Base-by-base conservation (phyloP, 306 rosid species). In the Cucumis melo region DNA sequence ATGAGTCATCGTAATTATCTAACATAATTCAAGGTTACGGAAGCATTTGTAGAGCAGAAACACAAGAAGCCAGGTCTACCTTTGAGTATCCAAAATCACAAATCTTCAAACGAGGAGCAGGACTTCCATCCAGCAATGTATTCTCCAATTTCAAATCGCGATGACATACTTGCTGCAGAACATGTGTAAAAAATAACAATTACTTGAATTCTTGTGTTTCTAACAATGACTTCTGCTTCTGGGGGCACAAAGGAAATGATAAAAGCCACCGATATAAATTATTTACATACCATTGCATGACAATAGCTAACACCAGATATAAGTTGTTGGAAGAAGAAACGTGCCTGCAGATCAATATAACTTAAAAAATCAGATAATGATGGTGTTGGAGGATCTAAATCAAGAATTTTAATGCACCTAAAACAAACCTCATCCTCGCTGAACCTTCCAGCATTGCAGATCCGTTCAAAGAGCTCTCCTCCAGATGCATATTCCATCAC, bases 1-100 rank as follows among this genome's bases (percentile, higher is more conserved):
- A 21, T 50, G 10, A 16, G 16, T 51, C 76, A 71, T 42, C 17
- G 20, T 19, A 19, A 67, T 10, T 68, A 39, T 23, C 20, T 39
- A 42, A 23, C 29, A 10, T 68, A 19, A 42, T 39, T 41, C 29
- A 19, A 42, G 32, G 46, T 70, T 11, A 24, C 1, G 53, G 75
- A 65, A 67, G 14, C 59, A 74, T 41, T 20, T 9, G 20, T 39
- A 59, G 74, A 9, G 54, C 17, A 34, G 15, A 67, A 67, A 38
- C 55, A 42, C 79, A 41, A 82, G 39, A 20, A 68, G n/a, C 27
- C 13, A 55, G 55, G 60, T 8, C 34, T 86, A 90, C 97, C 92
- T 93, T 93, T 70, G 98, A 91, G 81, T 93, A 91, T 27, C 98
- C 98, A 85, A 93, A 93, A 84, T 93, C 98, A 77, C 98, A 93